Conservation (phyloP, 176 grass and related monocot species). For the Olyra latifolia region DNA sequence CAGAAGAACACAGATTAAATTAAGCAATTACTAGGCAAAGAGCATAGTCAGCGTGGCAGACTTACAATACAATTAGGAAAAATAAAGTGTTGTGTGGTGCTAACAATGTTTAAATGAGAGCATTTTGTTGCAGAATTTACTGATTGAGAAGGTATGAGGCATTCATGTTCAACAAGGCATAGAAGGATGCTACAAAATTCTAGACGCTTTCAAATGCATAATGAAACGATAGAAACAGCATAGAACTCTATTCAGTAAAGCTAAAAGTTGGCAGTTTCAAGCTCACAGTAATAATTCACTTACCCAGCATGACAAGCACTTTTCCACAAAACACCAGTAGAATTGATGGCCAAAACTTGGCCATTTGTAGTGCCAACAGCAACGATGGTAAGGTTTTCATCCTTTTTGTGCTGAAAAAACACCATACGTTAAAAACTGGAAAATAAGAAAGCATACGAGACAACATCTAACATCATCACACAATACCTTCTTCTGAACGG, state of each 20-base stretch:
- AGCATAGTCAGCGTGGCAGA: not conserved
- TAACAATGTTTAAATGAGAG: not conserved
- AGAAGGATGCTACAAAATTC: not conserved
- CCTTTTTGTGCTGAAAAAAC: conserved; percentile 39
- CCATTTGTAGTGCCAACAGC: conserved; percentile 52
- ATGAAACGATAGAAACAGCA: not conserved
- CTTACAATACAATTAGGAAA: not conserved
- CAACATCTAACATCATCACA: not conserved
- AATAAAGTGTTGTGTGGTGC: not conserved
- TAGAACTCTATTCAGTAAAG: not conserved
- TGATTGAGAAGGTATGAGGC: not conserved
- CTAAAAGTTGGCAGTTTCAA: not conserved
- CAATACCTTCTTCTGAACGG: conserved; percentile 49
- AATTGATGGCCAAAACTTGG: conserved; percentile 44
- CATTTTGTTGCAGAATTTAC: not conserved
- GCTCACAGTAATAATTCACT: conserved; percentile 5
- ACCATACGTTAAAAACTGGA: conserved; percentile 27
- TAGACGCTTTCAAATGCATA: not conserved
- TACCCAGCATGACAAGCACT: conserved; percentile 47
- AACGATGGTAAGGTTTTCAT: conserved; percentile 34
- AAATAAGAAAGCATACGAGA: not conserved
- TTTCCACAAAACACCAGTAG: conserved; percentile 36
- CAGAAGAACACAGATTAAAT: conserved; percentile 1
- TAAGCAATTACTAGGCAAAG: not conserved
- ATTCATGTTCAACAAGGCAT: not conserved